Evolutionary conservation across 2,329 filamentous ascomycete species (phyloP).

Genomic region (Venturia aucupariae): DNA sequence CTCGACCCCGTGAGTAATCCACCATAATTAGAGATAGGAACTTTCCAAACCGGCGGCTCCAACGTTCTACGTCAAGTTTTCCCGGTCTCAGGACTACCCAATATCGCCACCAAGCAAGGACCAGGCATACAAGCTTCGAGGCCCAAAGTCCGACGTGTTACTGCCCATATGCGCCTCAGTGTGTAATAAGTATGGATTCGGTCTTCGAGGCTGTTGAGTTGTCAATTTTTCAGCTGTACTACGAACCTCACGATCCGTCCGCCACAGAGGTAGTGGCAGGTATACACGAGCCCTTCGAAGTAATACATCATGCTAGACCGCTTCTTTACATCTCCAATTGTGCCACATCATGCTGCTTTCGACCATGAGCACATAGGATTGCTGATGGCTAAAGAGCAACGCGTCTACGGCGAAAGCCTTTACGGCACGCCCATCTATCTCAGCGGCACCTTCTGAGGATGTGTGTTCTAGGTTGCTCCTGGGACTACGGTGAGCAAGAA

Average conservation of each 20-base stretch:
- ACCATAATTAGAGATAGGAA: neutral
- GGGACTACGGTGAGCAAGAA: neutral
- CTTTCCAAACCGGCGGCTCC: neutral
- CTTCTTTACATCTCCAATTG: neutral
- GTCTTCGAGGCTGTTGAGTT: neutral
- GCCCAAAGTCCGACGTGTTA: neutral
- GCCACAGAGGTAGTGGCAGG: neutral
- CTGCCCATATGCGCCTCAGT: neutral
- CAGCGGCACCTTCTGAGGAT: neutral
- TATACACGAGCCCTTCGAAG: neutral
- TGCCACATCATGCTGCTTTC: neutral
- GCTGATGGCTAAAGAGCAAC: neutral
- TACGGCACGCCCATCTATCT: neutral
- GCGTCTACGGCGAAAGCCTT: neutral
- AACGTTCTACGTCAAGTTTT: neutral
- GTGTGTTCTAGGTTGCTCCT: neutral
- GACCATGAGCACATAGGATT: neutral
- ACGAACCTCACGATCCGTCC: neutral
- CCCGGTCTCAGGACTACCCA: neutral
- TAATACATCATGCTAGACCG: neutral
- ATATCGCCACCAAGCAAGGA: conserved; percentile 2
- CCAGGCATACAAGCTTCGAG: neutral
- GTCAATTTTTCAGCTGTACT: neutral
- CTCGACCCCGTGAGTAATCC: neutral
- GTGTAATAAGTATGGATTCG: neutral